Base-by-base conservation (phyloP, 2,329 filamentous ascomycete species). In the Arthrobotrys entomopaga region DNA sequence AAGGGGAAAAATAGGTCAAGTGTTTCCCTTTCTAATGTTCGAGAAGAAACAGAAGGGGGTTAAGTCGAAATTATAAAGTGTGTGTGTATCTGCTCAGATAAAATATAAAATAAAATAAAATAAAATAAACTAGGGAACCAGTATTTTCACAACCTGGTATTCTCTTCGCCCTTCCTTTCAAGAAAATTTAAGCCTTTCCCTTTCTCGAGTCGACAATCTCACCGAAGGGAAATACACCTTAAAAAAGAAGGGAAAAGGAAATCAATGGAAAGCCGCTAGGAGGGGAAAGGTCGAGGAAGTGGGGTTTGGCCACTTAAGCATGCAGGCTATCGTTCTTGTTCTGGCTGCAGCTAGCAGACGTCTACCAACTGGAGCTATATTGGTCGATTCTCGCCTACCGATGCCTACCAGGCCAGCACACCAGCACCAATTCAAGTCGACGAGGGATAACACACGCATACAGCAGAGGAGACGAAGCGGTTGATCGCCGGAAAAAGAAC, bases 291-390 rank as follows among this genome's bases (percentile, higher is more conserved):
- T 48, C 52, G 58, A 74, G 29, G 29, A 74, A 74, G 70, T 74
- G 70, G 70, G 70, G 70, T 74, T 70, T 66, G 70, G 70, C 70
- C 70, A 74, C 70, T 67, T 74, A 74, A 74, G 50, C 70, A 74
- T 74, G 70, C 70, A 74, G 70, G 59, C 63, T 67, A 61, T 70
- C 50, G 50, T 57, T 58, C 54, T 70, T 57, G 49, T 63, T 40
- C 42, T 61, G 29, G 26, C 65, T 69, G 65, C 65, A 63, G 59
- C 42, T 58, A 63, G 59, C 42, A 50, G 43, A 38, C 38, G 70
- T 67, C 63, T 60, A 64, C 63, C 49, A 63, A 52, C 69, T 66
- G 60, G 60, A 65, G 49, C 40, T 46, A 63, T 67, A 61, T 74
- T 52, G 64, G 65, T 57, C 58, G 67, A 74, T 67, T 67, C 70